Conservation (phyloP, 2,329 filamentous ascomycete genomes). For the Ceratocystis lukuohia region DNA sequence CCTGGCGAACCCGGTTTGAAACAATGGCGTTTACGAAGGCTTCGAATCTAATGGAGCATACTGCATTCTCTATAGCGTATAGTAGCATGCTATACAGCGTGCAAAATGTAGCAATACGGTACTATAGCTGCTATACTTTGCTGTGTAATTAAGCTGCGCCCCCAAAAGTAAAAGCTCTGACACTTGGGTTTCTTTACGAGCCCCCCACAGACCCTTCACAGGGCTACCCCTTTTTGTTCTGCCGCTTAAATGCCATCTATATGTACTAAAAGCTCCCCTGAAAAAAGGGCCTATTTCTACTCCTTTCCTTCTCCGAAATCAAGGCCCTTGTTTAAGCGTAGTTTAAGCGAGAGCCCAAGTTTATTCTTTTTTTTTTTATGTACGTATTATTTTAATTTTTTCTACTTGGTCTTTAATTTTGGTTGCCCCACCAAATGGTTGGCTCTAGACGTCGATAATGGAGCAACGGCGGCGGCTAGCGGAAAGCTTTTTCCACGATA, state of each 20-base stretch:
- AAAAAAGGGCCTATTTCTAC: not conserved
- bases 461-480: slow-evolving; percentile 13
- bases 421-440: slow-evolving; percentile 17
- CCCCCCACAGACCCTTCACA: not conserved
- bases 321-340: not conserved
- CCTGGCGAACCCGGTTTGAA: slow-evolving; percentile 2
- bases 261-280: not conserved
- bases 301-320: not conserved
- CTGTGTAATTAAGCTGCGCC: slow-evolving; percentile 6
- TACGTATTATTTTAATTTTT: too few relatives aligned
- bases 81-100: too few relatives aligned
- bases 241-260: not conserved
- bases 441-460: not conserved
- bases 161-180: not conserved
- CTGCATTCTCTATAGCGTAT: too few relatives aligned
- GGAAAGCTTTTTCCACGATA: slow-evolving; percentile 17
- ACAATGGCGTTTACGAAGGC: slow-evolving; percentile 8
- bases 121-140: not conserved
- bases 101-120: not conserved
- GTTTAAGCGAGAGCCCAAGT: not conserved
- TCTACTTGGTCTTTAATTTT: not conserved
- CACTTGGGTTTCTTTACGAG: not conserved
- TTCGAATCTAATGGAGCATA: not conserved
- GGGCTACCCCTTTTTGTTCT: not conserved
- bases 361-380: not conserved